Base-by-base conservation (phyloP, 306 rosid species). In the Senna siamea region DNA sequence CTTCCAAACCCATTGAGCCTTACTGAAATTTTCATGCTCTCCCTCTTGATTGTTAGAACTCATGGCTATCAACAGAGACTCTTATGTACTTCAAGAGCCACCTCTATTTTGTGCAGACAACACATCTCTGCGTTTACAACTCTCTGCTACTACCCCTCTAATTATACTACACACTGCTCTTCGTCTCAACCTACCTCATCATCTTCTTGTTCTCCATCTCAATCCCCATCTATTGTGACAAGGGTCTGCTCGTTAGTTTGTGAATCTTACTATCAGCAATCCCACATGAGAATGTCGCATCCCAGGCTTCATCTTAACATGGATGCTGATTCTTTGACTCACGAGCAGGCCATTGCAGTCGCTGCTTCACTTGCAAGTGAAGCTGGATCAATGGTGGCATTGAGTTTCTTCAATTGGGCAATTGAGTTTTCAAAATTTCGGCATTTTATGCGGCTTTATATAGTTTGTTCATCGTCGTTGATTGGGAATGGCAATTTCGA, bases 321-420 rank as follows among this genome's bases (percentile, higher is more conserved):
- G 5, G 81, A 93, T 15, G 28, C 76, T 4, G 78, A 84, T 52
- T 88, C 84, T 5, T 44, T 94, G 80, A 81, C 89, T 34, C 84
- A 77, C 9, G 97, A 91, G 41, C 96, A 89, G 46, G 90, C 79
- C 47, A 75, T 88, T 48, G 79, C 94, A 6, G 56, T 87, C 2
- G 91, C 89, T 70, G 88, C 97, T 74, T 84, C 96, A 0, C 97
- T 91, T 38, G 89, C 96, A 5, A 67, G 60, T 14, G 85, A 91
- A 37, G 90, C 83, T 26, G 96, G 98, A 47, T 89, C 97, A 5
- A 84, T 91, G 96, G 85, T 83, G 73, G 91, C 96, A 0, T 58
- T 89, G 77, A 79, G 91, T 77, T 93, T 93, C 89, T 85, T 91
- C 71, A 72, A 87, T 48, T 89, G 96, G 98, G 90, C 87, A 4